These are phyloP conservation scores for Nakaseomyces bracarensis DNA, from an alignment of 1,139 yeast species.

Conservation along the genomic window DNA sequence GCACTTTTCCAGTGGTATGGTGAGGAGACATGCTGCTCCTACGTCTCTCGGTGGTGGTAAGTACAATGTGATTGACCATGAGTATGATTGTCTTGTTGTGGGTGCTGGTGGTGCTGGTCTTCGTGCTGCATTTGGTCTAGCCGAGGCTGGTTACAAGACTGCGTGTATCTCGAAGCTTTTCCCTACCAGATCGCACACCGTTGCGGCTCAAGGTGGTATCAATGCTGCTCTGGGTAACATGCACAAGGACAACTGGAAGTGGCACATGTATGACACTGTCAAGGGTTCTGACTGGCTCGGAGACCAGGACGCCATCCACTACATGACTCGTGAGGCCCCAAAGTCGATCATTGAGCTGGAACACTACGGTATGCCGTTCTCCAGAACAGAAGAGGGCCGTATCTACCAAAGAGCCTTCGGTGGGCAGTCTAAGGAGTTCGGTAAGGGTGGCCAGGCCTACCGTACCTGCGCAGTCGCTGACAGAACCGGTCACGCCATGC, in stretches of 20 bases:
- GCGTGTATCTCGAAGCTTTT: constrained; percentile 95
- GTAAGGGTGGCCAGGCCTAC: constrained; percentile 98
- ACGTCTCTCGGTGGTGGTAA: constrained; percentile 37
- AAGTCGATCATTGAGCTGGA: constrained; percentile 92
- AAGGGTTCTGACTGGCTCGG: constrained; percentile 99
- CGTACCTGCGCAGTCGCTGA: constrained; percentile 99
- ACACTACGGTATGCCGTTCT: constrained; percentile 97
- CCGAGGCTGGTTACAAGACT: constrained; percentile 94
- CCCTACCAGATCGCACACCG: constrained; percentile 98
- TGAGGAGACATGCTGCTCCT: constrained; percentile 5
- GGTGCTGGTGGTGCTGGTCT: constrained; percentile 99
- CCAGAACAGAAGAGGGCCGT: constrained; percentile 93
- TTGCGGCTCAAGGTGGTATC: constrained; percentile 99
- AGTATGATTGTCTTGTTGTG: constrained; percentile 93
- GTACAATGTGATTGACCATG: constrained; percentile 91
- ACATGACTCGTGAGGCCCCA: constrained; percentile 98
- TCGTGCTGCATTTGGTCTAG: constrained; percentile 96
- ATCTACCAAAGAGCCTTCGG: constrained; percentile 99
- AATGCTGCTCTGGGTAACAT: constrained; percentile 94
- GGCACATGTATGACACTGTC: constrained; percentile 99
- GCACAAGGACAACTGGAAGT: constrained; percentile 98
- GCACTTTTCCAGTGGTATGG: constrained; percentile 2
- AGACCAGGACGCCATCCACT: constrained; percentile 98
- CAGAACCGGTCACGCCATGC: constrained; percentile 95
- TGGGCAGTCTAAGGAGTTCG: constrained; percentile 91